These are phyloP conservation scores for Hirschioporus abietinus DNA, from an alignment of 768 basidiomycete genomes.

Conservation along the genomic window DNA sequence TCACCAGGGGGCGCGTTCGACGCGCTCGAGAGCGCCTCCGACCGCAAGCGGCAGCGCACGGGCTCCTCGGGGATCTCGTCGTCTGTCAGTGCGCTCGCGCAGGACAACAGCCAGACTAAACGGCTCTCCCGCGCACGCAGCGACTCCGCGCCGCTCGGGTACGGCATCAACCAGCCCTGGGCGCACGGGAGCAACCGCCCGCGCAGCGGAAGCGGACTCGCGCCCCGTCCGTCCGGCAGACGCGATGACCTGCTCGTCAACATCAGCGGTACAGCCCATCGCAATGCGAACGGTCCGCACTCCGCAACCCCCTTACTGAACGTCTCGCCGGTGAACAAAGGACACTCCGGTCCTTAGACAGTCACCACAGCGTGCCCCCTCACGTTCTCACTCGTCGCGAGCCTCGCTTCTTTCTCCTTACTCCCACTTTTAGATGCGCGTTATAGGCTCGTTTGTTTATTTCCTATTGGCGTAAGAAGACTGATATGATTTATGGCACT, in stretches of 20 bases:
- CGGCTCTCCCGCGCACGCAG: constrained; percentile 56
- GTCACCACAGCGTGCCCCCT: background rate
- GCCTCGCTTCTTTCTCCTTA: constrained; percentile 2
- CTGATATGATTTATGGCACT: background rate
- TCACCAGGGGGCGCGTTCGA: constrained; percentile 26
- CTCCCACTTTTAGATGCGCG: background rate
- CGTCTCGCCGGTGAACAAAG: constrained; percentile 6
- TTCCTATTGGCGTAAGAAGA: background rate
- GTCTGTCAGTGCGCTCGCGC: constrained; percentile 10
- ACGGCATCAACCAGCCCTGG: constrained; percentile 32
- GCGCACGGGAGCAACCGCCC: constrained; percentile 27
- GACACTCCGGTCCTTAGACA: background rate
- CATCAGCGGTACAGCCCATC: background rate
- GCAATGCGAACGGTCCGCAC: background rate
- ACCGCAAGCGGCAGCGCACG: constrained; percentile 50
- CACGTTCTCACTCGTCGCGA: background rate
- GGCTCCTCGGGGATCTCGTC: constrained; percentile 17
- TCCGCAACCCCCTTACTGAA: constrained; percentile 1
- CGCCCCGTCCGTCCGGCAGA: constrained; percentile 12
- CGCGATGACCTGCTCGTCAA: constrained; percentile 4
- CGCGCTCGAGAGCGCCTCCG: constrained; percentile 24
- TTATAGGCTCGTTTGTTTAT: background rate
- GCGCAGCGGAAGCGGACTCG: constrained; percentile 32
- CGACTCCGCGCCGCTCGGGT: constrained; percentile 64
- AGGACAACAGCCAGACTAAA: constrained; percentile 27